Evolutionary conservation across 2,329 filamentous ascomycete genomes (phyloP).

Genomic region (Phoma sp.): DNA sequence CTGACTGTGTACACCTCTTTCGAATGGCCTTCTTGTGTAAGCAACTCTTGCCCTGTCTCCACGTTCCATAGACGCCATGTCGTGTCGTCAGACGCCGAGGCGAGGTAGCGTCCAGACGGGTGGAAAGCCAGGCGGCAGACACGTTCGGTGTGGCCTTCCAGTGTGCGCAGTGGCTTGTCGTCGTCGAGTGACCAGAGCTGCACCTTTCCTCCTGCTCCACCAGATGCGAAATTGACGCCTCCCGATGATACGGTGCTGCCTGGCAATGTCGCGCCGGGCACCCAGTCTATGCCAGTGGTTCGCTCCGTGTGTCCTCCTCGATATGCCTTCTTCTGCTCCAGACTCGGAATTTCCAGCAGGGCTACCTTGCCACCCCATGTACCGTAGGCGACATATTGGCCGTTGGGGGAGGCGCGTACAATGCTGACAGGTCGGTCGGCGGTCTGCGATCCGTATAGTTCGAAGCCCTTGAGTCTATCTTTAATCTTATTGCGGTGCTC

Average conservation of each 20-base stretch:
- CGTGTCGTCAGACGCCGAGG: slow-evolving; percentile 93
- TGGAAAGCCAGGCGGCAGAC: slow-evolving; percentile 96
- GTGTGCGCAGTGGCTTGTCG: slow-evolving; percentile 82
- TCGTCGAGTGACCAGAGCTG: slow-evolving; percentile 89
- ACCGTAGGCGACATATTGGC: slow-evolving; percentile 82
- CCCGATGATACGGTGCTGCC: slow-evolving; percentile 74
- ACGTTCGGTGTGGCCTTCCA: slow-evolving; percentile 83
- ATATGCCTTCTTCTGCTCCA: slow-evolving; percentile 77
- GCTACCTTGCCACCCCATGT: slow-evolving; percentile 94
- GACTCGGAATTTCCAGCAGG: slow-evolving; percentile 80
- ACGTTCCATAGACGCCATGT: slow-evolving; percentile 98
- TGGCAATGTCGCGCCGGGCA: slow-evolving; percentile 79
- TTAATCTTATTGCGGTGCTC: slow-evolving; percentile 91
- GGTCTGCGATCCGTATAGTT: slow-evolving; percentile 91
- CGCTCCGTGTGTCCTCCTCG: slow-evolving; percentile 85
- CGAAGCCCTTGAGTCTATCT: slow-evolving; percentile 80
- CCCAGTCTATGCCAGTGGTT: slow-evolving; percentile 90
- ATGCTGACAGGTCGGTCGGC: slow-evolving; percentile 92
- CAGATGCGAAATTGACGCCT: slow-evolving; percentile 84
- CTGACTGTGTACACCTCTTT: slow-evolving; percentile 88
- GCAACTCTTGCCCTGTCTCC: slow-evolving; percentile 79
- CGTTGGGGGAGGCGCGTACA: slow-evolving; percentile 86
- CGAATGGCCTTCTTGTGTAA: slow-evolving; percentile 93
- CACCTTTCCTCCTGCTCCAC: slow-evolving; percentile 85
- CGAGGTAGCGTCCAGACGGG: slow-evolving; percentile 86